phyloP scores from a whole-genome alignment of 2,329 filamentous ascomycete species.

The Alternaria sp. region DNA sequence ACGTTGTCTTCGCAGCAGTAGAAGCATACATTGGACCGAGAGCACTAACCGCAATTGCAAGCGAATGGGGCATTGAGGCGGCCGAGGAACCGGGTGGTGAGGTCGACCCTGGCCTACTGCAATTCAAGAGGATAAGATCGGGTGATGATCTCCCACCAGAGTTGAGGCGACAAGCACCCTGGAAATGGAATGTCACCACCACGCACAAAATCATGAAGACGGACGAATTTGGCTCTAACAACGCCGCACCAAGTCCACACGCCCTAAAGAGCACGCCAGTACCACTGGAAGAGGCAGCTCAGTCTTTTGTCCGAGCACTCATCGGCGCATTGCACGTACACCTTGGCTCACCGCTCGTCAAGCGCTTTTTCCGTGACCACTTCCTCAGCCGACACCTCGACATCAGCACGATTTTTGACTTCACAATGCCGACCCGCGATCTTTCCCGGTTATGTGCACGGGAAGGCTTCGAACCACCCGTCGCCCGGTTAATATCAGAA shows the following conservation, averaged over 20 bases:
- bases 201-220: conserved; percentile 82
- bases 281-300: conserved; percentile 67
- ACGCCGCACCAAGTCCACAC: conserved; percentile 39
- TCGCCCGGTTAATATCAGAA: conserved; percentile 88
- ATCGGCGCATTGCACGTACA: conserved; percentile 88
- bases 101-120: conserved; percentile 89
- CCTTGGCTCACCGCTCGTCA: conserved; percentile 77
- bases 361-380: conserved; percentile 83
- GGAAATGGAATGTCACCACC: conserved; percentile 50
- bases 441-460: conserved; percentile 82
- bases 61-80: conserved; percentile 89
- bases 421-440: conserved; percentile 84
- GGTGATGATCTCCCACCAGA: conserved; percentile 39
- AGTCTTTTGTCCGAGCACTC: conserved; percentile 82
- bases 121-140: conserved; percentile 67
- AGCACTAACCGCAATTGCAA: conserved; percentile 75
- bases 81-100: conserved; percentile 88
- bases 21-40: conserved; percentile 81
- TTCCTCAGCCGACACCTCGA: conserved; percentile 82
- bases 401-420: conserved; percentile 80
- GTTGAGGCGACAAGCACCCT: conserved; percentile 40
- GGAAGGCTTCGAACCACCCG: conserved; percentile 86
- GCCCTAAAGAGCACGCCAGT: conserved; percentile 34
- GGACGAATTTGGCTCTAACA: conserved; percentile 81
- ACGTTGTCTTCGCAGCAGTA: conserved; percentile 85